Percentiles rank a stretch among this genome's conserved stretches.
These are phyloP conservation scores for Alternaria tenuissima DNA, from an alignment of 2,329 filamentous ascomycete genomes.

Conservation along the genomic window DNA sequence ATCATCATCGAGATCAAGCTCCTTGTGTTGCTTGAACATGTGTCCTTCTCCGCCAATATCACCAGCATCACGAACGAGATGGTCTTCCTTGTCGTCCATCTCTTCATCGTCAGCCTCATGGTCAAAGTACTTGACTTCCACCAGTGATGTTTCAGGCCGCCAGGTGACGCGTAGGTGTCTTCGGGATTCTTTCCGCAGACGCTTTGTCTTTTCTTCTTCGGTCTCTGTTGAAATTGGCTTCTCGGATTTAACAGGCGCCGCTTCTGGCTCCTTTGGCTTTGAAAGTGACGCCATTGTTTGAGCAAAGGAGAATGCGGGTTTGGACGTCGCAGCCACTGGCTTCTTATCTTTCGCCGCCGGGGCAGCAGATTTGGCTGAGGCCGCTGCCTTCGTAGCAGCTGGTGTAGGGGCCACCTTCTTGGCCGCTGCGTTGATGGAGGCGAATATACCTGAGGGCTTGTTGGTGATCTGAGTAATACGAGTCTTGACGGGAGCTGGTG, in stretches of 20 bases:
- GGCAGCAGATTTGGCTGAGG: conserved; percentile 37
- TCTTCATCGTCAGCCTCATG: conserved; percentile 76
- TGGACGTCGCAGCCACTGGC: conserved; percentile 32
- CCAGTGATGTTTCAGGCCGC: conserved; percentile 72
- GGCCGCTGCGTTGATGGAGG: conserved; percentile 55
- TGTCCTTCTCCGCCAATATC: conserved; percentile 73
- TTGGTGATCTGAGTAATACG: conserved; percentile 51
- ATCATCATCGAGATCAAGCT: conserved; percentile 70
- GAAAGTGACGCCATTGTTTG: conserved; percentile 54
- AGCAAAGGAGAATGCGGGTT: conserved; percentile 50
- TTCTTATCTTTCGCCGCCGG: conserved; percentile 42
- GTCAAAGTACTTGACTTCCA: conserved; percentile 73
- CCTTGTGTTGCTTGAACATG: conserved; percentile 65
- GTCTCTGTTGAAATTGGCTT: conserved; percentile 68
- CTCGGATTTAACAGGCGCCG: conserved; percentile 58
- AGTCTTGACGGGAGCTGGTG: conserved; percentile 39
- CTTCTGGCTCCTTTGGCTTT: conserved; percentile 64
- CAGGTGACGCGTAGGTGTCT: conserved; percentile 75
- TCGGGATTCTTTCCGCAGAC: conserved; percentile 75
- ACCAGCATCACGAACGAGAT: conserved; percentile 74
- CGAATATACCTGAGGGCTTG: conserved; percentile 57
- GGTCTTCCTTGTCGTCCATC: conserved; percentile 64
- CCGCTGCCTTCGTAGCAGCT: conserved; percentile 31
- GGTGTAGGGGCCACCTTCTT: conserved; percentile 52
- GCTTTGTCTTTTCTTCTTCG: conserved; percentile 70